A percentile compares a stretch with the other conserved stretches of the same genome.
Conservation (phyloP, 345 rosid genomes). For the Noccaea caerulescens region DNA sequence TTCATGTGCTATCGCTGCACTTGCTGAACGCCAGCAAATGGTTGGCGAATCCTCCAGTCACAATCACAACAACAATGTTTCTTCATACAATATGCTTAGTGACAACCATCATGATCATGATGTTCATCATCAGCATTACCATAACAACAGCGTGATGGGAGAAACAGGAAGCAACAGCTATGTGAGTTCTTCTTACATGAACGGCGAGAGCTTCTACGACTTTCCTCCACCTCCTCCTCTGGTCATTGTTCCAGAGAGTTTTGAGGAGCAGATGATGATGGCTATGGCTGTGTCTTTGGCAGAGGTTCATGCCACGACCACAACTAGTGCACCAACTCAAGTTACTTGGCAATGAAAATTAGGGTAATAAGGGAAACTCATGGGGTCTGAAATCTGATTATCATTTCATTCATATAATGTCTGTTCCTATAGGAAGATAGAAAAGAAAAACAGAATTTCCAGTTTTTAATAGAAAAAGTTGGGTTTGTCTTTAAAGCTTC, state of each 20-base stretch:
- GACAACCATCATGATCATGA: not conserved
- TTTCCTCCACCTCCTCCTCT: conserved; percentile 50
- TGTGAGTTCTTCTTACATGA: conserved; percentile 66
- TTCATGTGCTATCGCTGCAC: conserved; percentile 85
- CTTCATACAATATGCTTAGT: conserved; percentile 48
- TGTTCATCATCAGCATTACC: conserved; percentile 29
- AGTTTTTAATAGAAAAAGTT: conserved; percentile 41
- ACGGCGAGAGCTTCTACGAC: conserved; percentile 48
- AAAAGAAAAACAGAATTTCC: conserved; percentile 22
- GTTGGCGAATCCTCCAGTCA: conserved; percentile 59
- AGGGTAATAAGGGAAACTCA: conserved; percentile 26
- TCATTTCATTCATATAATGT: conserved; percentile 42
- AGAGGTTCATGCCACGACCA: conserved; percentile 68
- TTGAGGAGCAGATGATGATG: conserved; percentile 96
- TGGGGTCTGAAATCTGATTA: conserved; percentile 22
- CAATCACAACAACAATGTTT: conserved; percentile 45
- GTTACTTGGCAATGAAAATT: conserved; percentile 67
- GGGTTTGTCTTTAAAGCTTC: conserved; percentile 18
- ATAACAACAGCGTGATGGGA: conserved; percentile 55
- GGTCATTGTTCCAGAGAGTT: conserved; percentile 72
- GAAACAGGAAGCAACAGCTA: conserved; percentile 72
- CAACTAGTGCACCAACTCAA: conserved; percentile 51
- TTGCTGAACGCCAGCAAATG: conserved; percentile 83
- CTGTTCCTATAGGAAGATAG: conserved; percentile 39
- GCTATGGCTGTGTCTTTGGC: conserved; percentile 94